A percentile compares a stretch with the other conserved stretches of the same genome.
phyloP scores from a whole-genome alignment of 2,329 filamentous ascomycete genomes.

The Bipolaris cookei region DNA sequence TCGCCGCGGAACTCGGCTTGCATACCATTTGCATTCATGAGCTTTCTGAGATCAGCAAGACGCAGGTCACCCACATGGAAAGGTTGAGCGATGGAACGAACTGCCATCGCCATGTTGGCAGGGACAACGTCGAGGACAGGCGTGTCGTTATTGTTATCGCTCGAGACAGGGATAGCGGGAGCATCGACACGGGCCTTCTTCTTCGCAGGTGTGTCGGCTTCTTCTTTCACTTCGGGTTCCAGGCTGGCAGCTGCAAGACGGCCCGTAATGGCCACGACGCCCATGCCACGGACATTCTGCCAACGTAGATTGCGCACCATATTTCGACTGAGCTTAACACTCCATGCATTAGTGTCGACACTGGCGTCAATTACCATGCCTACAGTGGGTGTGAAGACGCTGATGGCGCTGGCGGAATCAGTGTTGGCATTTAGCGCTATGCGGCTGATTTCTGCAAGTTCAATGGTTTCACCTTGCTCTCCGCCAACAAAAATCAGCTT shows the following conservation, averaged over 20 bases:
- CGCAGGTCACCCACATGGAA: slow-evolving; percentile 93
- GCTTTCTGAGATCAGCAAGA: slow-evolving; percentile 82
- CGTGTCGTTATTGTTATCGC: slow-evolving; percentile 54
- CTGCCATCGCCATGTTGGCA: slow-evolving; percentile 69
- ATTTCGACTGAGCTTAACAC: slow-evolving; percentile 83
- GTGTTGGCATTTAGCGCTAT: slow-evolving; percentile 63
- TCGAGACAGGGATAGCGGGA: slow-evolving; percentile 53
- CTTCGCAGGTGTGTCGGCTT: slow-evolving; percentile 54
- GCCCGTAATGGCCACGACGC: slow-evolving; percentile 91
- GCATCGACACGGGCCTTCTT: slow-evolving; percentile 58
- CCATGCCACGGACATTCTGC: slow-evolving; percentile 89
- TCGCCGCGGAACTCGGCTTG: slow-evolving; percentile 92
- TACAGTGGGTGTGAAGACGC: slow-evolving; percentile 82
- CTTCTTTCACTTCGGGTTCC: slow-evolving; percentile 46
- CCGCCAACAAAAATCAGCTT: slow-evolving; percentile 94
- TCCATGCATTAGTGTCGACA: slow-evolving; percentile 97
- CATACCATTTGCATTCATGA: slow-evolving; percentile 80
- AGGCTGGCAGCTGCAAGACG: slow-evolving; percentile 61
- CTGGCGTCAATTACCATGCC: slow-evolving; percentile 83
- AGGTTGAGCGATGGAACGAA: slow-evolving; percentile 79
- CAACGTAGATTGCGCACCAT: slow-evolving; percentile 88
- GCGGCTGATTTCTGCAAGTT: slow-evolving; percentile 80
- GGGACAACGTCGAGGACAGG: slow-evolving; percentile 67
- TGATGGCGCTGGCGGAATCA: slow-evolving; percentile 54
- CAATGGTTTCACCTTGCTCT: slow-evolving; percentile 72